Evolutionary conservation across 2,329 filamentous ascomycete genomes (phyloP), one percentile per base, ranked within the genome.

Genomic region (Neonectria ditissima): DNA sequence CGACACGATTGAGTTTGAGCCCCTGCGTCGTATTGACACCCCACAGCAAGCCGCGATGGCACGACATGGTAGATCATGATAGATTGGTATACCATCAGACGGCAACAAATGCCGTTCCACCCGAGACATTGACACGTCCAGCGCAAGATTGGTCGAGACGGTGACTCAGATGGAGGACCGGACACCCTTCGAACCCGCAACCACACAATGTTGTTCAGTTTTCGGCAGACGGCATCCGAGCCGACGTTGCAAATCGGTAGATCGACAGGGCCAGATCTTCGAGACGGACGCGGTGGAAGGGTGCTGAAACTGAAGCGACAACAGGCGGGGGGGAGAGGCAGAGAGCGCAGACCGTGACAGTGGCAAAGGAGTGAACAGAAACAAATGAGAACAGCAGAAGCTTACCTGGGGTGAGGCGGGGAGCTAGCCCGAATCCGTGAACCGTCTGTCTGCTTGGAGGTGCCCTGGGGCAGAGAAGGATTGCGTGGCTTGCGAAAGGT

Each of bases 331-430:
- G 37, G 32, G 57, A 53, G 47, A 54, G 34, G 52, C 39, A 39
- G 10, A 24, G 14, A 20, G 16, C 55, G 43, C 54, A 45, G 39
- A 59, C 4, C 61, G 28, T 43, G 34, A 56, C 18, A 22, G 50
- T 9, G 18, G 32, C 26, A 13, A 10, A 50, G 9, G 34, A 22
- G 4, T 41, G 4, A 50, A 51, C 22, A 59, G 26, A 30, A 14
- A 22, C 18, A n/a, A 16, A 45, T 22, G 14, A 62, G 18, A 51
- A 28, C 28, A 26, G n/a, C 51, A 30, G 9, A 37, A 11, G 66
- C 76, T 69, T 78, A 87, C 85, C 82, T 84, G 61, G 75, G 69
- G 64, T 84, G 82, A 32, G 82, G 80, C 24, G 85, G 85, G 26
- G 85, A 87, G 39, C 79, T 82, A 24, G 76, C 80, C 58, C 82